Conservation (phyloP, 108 stramenopile genomes). For the Pseudonitzschia pungens region DNA sequence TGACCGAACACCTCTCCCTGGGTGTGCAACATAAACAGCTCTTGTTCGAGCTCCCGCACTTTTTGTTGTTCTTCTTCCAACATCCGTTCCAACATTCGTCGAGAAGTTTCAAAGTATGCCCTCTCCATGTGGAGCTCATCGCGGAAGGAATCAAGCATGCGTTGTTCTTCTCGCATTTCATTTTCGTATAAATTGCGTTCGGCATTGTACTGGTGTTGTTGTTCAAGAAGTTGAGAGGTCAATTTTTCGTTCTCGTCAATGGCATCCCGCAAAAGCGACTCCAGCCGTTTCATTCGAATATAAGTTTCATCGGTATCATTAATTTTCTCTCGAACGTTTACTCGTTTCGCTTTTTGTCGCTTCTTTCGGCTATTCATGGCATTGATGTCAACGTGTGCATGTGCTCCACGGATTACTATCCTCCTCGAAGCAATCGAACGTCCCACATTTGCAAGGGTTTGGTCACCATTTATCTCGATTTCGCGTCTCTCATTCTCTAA, state of each 20-base stretch:
- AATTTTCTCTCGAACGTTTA: neutral
- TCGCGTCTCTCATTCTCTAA: neutral
- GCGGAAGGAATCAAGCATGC: neutral
- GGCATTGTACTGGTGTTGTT: slow-evolving; percentile 7
- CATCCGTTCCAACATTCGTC: slow-evolving; percentile 7
- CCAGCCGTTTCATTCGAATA: neutral
- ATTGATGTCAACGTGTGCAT: neutral
- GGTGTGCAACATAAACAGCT: neutral
- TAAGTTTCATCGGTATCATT: neutral
- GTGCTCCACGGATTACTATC: neutral
- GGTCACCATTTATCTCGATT: neutral
- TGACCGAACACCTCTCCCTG: neutral
- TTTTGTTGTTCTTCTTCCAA: slow-evolving; percentile 11
- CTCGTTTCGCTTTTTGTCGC: neutral
- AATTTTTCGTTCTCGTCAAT: slow-evolving; percentile 10
- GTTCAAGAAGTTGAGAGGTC: neutral
- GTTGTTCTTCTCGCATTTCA: slow-evolving; percentile 8
- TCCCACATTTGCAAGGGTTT: neutral
- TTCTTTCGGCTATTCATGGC: neutral
- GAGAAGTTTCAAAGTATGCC: slow-evolving; percentile 21
- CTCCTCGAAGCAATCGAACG: neutral
- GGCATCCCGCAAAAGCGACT: slow-evolving; percentile 1
- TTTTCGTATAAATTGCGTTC: neutral
- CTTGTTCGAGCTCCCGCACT: slow-evolving; percentile 3
- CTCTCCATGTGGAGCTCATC: slow-evolving; percentile 22